Evolutionary conservation across 257 asterid species (phyloP), one percentile per base, ranked within the genome.

Genomic region (Catharanthus roseus): DNA sequence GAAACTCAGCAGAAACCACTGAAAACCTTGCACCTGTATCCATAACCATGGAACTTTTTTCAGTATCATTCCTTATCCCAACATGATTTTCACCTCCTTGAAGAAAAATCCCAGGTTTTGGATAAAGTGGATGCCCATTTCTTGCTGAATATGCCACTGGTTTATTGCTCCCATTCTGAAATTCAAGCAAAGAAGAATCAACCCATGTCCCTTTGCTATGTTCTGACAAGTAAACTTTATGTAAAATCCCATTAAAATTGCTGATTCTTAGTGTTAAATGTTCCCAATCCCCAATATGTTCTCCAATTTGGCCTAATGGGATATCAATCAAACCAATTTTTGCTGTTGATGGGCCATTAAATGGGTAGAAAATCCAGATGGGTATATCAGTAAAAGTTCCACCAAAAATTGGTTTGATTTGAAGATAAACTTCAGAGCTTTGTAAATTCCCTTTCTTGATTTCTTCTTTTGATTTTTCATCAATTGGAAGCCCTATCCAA

Each of bases 281-380:
- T 70, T 91, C 99, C 99, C 97, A 93, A 42, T 91, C 99, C 64
- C 97, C 99, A 64, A 91, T 85, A 51, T 93, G 99, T 53, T 88
- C 84, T 28, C 99, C 99, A 21, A 89, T 84, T 24, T 69, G 80
- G 79, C 97, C 96, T 39, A 93, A 53, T 21, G 89, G 76, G 55
- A 91, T 58, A 34, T 78, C 57, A 1, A 89, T 49, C 2, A 77
- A 13, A 4, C 95, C 99, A 6, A 91, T 58, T 61, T 85, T 89
- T 1, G 93, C 96, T 0, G 79, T 84, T 15, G 88, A 83, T 11
- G 83, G 90, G 6, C 99, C 99, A n/a, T 93, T 93, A 74, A 91
- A 93, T 3, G 96, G 99, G 24, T 85, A 88, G 41, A 93, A 93
- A 1, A 91, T 9, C 97, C 97, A 91, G 45, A 85, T 54, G 9